A percentile compares a stretch with the other conserved stretches of the same genome.
Evolutionary conservation across 305 asterid genomes (phyloP).

Genomic region (Petunia hybrid): DNA sequence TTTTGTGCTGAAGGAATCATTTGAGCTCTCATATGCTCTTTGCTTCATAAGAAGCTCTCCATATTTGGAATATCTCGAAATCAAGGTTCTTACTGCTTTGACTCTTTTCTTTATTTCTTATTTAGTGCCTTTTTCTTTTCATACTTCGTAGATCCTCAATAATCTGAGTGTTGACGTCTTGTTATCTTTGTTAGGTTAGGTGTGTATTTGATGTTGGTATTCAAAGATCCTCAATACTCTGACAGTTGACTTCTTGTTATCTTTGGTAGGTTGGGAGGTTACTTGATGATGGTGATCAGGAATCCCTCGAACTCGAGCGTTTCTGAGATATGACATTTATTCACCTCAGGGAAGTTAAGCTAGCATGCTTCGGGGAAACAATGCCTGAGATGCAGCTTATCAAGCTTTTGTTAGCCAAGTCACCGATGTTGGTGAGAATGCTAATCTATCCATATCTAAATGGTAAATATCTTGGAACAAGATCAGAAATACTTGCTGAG

Average conservation of each 20-base stretch:
- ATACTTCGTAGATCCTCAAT: constrained; percentile 5
- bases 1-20: constrained; percentile 23
- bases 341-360: constrained; percentile 11
- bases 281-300: not conserved
- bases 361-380: not conserved
- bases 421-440: not conserved
- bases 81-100: constrained; percentile 3
- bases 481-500: not conserved
- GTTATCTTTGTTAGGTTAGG: not conserved
- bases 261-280: not conserved
- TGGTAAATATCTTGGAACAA: not conserved
- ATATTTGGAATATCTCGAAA: constrained; percentile 12
- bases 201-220: not conserved
- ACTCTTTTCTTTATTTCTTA: not conserved
- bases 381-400: not conserved
- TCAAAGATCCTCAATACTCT: not conserved
- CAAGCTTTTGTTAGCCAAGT: constrained; percentile 4
- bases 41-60: constrained; percentile 40
- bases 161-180: not conserved
- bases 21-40: constrained; percentile 25
- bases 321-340: not conserved
- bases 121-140: not conserved
- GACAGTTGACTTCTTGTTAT: not conserved
- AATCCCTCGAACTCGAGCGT: not conserved
- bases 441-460: not conserved